Evolutionary conservation across 2,329 filamentous ascomycete species (phyloP), one percentile per base, ranked within the genome.

Genomic region (Pyrenochaeta sp.): DNA sequence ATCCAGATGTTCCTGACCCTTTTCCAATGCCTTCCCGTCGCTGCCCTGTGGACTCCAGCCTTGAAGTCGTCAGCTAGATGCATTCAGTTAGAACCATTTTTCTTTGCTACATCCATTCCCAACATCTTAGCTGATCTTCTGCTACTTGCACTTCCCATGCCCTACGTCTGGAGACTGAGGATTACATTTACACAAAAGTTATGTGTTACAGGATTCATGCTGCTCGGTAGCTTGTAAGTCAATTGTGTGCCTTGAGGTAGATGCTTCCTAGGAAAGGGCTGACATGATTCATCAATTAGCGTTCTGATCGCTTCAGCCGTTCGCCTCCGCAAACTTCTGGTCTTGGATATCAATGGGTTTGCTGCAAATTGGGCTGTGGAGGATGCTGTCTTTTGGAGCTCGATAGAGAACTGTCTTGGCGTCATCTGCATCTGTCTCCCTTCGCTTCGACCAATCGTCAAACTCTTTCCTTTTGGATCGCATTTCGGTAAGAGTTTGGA

Each of bases 211-310:
- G 37, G 37, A 7, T 40, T 40, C 14, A n/a, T 40, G 12, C 18
- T 40, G 35, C 27, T 46, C 15, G 46, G 46, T 29, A 17, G 32
- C 35, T 48, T 48, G 43, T 46, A 27, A 46, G 43, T 36, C 43
- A 14, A 32, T 17, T 29, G 35, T 11, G 10, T 17, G 14, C 43
- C 17, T 11, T 7, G 14, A 20, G 9, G 27, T 46, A 2, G 27
- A n/a, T 7, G 29, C 23, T 27, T 46, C n/a, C 18, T n/a, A 12
- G 32, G 11, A 4, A 12, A n/a, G 5, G 12, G 14, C 32, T 35
- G 14, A 35, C 32, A 17, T 14, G 4, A 5, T 4, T 12, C 14
- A 4, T 35, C 12, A 4, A 4, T 5, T 5, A 35, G 32, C 15
- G 32, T 35, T 35, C 15, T 35, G 14, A 35, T 35, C 14, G 32